These are phyloP conservation scores for Phytophthora europaea DNA, from an alignment of 352 stramenopile genomes.

Conservation along the genomic window DNA sequence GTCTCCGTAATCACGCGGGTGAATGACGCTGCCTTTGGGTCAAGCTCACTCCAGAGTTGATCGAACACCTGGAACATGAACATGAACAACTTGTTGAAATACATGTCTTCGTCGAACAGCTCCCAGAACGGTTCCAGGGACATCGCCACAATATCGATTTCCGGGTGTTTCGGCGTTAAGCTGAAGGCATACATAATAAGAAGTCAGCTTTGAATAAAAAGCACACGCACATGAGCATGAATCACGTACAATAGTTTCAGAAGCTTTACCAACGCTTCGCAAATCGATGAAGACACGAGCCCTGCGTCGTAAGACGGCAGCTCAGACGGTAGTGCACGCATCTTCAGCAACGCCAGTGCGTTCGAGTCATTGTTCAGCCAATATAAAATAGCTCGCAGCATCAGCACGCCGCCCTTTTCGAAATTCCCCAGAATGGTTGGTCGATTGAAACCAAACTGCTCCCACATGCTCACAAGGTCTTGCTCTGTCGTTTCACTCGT, in stretches of 20 bases:
- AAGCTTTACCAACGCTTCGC: slow-evolving; percentile 74
- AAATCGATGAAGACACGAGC: slow-evolving; percentile 75
- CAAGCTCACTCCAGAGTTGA: slow-evolving; percentile 69
- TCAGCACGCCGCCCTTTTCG: slow-evolving; percentile 75
- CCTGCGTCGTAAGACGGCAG: slow-evolving; percentile 74
- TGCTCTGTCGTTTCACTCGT: slow-evolving; percentile 29
- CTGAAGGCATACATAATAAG: slow-evolving; percentile 29
- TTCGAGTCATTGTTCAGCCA: slow-evolving; percentile 68
- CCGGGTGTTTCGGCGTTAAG: slow-evolving; percentile 62
- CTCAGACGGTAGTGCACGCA: slow-evolving; percentile 64
- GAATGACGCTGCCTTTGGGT: slow-evolving; percentile 78
- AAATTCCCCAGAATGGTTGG: slow-evolving; percentile 79
- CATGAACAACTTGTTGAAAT: slow-evolving; percentile 84
- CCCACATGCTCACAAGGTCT: slow-evolving; percentile 69
- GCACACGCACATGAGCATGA: background rate
- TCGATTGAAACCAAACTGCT: slow-evolving; percentile 81
- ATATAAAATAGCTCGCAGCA: slow-evolving; percentile 72
- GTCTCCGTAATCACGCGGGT: slow-evolving; percentile 86
- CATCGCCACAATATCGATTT: slow-evolving; percentile 82
- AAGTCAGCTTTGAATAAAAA: slow-evolving; percentile 16
- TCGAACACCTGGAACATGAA: slow-evolving; percentile 85
- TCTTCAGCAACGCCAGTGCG: slow-evolving; percentile 59
- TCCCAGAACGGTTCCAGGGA: slow-evolving; percentile 88
- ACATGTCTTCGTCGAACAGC: slow-evolving; percentile 82
- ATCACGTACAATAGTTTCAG: slow-evolving; percentile 79